Evolutionary conservation across 139 green algal genomes (phyloP), one percentile per base, ranked within the genome.

Genomic region (Auxenochlorella pyrenoidosa): DNA sequence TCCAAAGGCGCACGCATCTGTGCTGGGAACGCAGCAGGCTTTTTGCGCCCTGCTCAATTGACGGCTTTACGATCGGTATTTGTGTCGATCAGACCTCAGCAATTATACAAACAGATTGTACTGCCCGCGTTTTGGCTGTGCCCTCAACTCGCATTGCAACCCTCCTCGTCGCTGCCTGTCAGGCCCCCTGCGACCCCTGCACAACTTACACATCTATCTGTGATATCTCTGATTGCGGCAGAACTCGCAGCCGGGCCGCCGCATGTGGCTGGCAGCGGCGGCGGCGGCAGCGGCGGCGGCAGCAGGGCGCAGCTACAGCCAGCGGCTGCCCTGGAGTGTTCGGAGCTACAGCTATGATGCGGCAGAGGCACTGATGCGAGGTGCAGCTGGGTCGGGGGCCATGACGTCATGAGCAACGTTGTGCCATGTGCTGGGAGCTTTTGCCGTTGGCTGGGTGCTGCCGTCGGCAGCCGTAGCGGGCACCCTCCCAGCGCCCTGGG

Each of bases 181-280:
- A 63, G 54, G 10, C 10, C 54, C 54, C 18, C 16, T 4, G 54
- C 54, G 10, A 63, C 54, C 54, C 22, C 54, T 63, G 54, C 54
- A 24, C 15, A 24, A 13, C 54, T 63, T 63, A 2, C 2, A 63
- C 13, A 28, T 3, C 54, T 24, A 24, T 24, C 18, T 24, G 16
- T 26, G 18, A 63, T 22, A 63, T 63, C 16, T 4, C 28, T 71
- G 63, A 36, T 38, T 71, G 26, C 63, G 4, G 4, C 63, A 71
- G 63, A 18, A 18, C 5, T 18, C 26, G 28, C 63, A 71, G 63
- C 15, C 54, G 54, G 54, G 54, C 10, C 54, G 54, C 54, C 54
- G 54, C 15, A 76, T 76, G 43, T 81, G 75, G 75, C 21, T n/a
- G 41, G 75, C 75, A n/a, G n/a, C n/a, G 75, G 75, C 75, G 43